These are phyloP conservation scores for Plantago major DNA, from an alignment of 257 asterid genomes.

Conservation along the genomic window DNA sequence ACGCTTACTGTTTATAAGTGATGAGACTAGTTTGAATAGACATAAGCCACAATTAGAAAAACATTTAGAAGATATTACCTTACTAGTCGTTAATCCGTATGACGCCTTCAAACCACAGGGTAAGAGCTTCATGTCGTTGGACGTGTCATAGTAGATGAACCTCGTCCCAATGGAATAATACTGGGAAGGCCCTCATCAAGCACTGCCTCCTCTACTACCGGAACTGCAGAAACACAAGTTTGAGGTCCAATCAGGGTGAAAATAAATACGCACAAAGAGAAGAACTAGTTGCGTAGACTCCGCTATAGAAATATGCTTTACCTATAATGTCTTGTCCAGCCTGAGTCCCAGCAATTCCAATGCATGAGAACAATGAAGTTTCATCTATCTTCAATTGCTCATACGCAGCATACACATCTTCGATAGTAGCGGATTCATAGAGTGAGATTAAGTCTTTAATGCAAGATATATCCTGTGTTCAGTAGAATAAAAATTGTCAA, in stretches of 20 bases:
- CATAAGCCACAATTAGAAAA: too few relatives aligned
- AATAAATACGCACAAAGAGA: not conserved
- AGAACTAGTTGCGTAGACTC: not conserved
- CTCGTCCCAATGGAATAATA: conserved; percentile 79
- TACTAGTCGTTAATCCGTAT: too few relatives aligned
- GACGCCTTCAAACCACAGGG: conserved; percentile 6
- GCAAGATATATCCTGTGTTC: conserved; percentile 76
- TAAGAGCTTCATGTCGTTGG: conserved; percentile 65
- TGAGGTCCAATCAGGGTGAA: not conserved
- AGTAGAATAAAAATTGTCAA: conserved; percentile 17
- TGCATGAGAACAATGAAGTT: conserved; percentile 79
- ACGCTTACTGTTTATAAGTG: too few relatives aligned
- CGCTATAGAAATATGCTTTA: conserved; percentile 25
- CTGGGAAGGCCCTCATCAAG: conserved; percentile 50
- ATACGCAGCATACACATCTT: conserved; percentile 74
- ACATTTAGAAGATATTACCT: too few relatives aligned
- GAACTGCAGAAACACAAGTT: conserved; percentile 29
- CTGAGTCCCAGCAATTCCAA: conserved; percentile 84
- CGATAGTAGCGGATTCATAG: conserved; percentile 79
- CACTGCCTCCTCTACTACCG: conserved; percentile 46
- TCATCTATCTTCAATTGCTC: conserved; percentile 87
- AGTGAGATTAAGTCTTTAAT: conserved; percentile 78
- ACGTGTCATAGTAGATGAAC: conserved; percentile 90
- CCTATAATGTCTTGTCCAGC: conserved; percentile 74
- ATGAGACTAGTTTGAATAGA: too few relatives aligned